Percentiles rank a stretch among this genome's conserved stretches.
Conservation (phyloP, 371 early-diverging fungal species). For the Rhizopus stolonifer region DNA sequence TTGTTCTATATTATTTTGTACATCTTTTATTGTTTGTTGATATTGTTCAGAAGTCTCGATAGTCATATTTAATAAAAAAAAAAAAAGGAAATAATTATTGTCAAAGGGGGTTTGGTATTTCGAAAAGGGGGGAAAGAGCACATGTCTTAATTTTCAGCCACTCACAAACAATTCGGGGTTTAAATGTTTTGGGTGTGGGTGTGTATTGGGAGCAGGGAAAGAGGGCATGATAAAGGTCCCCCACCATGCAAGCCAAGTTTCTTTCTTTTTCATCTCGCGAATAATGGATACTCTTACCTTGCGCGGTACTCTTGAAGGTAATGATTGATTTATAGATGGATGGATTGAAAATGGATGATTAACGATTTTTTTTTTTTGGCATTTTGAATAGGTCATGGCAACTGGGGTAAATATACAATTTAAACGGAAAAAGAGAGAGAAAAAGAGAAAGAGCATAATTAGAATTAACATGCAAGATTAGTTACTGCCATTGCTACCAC, state of each 20-base stretch:
- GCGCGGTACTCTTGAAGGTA: conserved; percentile 45
- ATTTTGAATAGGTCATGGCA: conserved; percentile 31
- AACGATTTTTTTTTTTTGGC: neutral
- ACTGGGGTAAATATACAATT: conserved; percentile 30
- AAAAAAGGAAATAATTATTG: neutral
- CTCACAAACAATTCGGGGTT: neutral
- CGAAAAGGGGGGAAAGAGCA: no score
- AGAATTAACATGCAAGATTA: conserved; percentile 6
- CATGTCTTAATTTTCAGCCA: no score
- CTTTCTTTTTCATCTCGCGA: conserved; percentile 47
- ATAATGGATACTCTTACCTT: conserved; percentile 44
- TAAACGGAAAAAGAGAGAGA: neutral
- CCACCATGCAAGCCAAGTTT: conserved; percentile 11
- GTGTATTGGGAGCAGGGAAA: neutral
- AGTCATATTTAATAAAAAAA: neutral
- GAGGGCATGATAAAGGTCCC: neutral
- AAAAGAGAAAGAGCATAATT: neutral
- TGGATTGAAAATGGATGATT: conserved; percentile 11
- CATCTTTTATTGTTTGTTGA: neutral
- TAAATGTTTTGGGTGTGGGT: neutral
- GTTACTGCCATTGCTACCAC: conserved; percentile 96
- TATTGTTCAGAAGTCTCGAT: neutral
- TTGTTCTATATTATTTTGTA: neutral
- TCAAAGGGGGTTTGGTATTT: no score
- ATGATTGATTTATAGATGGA: conserved; percentile 2